Evolutionary conservation across 2,329 filamentous ascomycete species (phyloP), one percentile per base, ranked within the genome.

Genomic region (Pyricularia pennisetigena): DNA sequence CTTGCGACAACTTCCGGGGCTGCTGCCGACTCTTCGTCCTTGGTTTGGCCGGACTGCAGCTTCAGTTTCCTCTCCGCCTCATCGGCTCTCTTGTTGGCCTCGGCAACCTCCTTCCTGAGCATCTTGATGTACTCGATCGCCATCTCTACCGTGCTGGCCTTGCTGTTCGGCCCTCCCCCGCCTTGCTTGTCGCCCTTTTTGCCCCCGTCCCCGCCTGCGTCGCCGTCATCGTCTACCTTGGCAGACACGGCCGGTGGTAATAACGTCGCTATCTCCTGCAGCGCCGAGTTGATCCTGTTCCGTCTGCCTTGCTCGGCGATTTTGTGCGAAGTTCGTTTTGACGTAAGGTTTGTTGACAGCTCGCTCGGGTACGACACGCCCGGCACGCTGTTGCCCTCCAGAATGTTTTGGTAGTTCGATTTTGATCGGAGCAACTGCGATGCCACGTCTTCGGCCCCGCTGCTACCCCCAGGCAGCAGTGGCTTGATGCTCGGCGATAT

Each of bases 401-500:
- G 81, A 54, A 99, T 95, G 74, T 97, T 97, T 75, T 98, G 94
- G 74, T 99, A 99, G 75, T 99, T 99, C 1, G 94, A 98, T 77
- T 98, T 98, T 20, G 92, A 93, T 49, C 94, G 92, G 30, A 99
- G 84, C 63, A 98, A 85, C 30, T 93, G 85, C n/a, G 86, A 89
- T 0, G 87, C 84, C 1, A 86, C 83, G 72, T 88, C 85, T 71
- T 88, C 86, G 4, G 82, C 82, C 16, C 26, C 29, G 1, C 85
- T 82, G 68, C 83, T 79, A 3, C 83, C 77, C 10, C 79, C 83
- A 4, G 93, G 93, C 64, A 97, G 84, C 26, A 97, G 79, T 10
- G 95, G 94, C 76, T 97, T 97, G 77, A 99, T 97, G 76, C 88
- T 97, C 3, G 94, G 95, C 29, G 94, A 97, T 70, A 98, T 97